phyloP scores from a whole-genome alignment of 768 basidiomycete species.

The Lactarius sanguifluus region DNA sequence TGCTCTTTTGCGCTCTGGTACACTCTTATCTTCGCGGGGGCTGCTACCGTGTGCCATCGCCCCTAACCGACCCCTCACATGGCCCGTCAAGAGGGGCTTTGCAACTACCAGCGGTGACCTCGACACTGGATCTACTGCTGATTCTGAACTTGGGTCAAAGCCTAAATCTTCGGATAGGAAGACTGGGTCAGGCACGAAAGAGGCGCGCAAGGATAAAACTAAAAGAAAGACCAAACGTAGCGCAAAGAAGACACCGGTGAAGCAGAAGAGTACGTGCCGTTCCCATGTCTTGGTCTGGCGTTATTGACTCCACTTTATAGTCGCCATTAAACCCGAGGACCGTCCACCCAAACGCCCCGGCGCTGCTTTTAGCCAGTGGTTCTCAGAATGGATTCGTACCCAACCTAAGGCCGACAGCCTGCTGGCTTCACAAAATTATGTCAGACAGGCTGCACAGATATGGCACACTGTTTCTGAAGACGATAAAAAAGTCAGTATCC shows the following conservation, averaged over 20 bases:
- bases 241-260: neutral
- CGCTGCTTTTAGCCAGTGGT: neutral
- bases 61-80: neutral
- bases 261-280: conserved; percentile 1
- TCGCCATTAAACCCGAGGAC: neutral
- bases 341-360: conserved; percentile 8
- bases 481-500: conserved; percentile 24
- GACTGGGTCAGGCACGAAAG: conserved; percentile 1
- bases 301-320: conserved; percentile 11
- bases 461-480: conserved; percentile 20
- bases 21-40: neutral
- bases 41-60: neutral
- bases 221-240: neutral
- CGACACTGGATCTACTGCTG: neutral
- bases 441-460: neutral
- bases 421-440: fast-evolving
- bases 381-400: conserved; percentile 1
- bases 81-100: conserved; percentile 9
- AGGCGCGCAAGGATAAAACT: neutral
- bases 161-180: conserved; percentile 8
- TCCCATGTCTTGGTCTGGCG: neutral
- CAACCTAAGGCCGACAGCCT: conserved; percentile 3
- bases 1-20: conserved; percentile 7
- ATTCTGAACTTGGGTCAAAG: conserved; percentile 14
- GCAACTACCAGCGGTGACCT: neutral